A percentile compares a stretch with the other conserved stretches of the same genome.
phyloP scores from a whole-genome alignment of 371 early-diverging fungal genomes.

The Circinella umbellata region DNA sequence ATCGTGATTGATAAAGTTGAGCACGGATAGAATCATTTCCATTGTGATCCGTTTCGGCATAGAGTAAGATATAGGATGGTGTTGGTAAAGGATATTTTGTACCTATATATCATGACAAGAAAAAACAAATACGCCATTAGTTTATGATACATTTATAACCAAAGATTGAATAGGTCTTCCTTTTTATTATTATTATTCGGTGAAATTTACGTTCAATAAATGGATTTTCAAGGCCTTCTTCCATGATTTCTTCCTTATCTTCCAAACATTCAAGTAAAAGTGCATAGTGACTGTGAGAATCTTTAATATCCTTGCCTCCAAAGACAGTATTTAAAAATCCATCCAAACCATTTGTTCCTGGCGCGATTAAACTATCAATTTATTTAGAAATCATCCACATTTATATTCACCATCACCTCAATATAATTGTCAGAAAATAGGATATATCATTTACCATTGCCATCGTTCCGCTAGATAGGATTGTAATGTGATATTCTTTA shows the following conservation, averaged over 20 bases:
- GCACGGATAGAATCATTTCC: slow-evolving; percentile 1
- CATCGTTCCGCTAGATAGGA: neutral
- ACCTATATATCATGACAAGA: neutral
- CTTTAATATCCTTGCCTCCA: neutral
- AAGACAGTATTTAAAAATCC: neutral
- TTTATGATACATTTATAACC: too few species aligned
- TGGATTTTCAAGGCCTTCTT: slow-evolving; percentile 12
- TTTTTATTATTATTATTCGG: neutral
- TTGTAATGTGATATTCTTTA: slow-evolving; percentile 3
- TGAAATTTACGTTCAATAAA: slow-evolving; percentile 1
- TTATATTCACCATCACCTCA: too few species aligned
- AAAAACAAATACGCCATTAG: neutral
- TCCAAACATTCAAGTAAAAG: slow-evolving; percentile 9
- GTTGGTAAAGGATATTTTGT: slow-evolving; percentile 7
- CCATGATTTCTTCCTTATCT: slow-evolving; percentile 11
- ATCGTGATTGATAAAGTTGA: slow-evolving; percentile 5
- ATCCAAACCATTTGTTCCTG: slow-evolving; percentile 1
- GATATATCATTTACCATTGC: slow-evolving; percentile 1
- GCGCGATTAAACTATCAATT: neutral
- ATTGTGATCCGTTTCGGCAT: neutral
- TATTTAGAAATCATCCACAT: too few species aligned
- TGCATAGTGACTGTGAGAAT: neutral
- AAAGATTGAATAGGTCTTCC: too few species aligned
- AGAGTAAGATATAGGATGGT: slow-evolving; percentile 4
- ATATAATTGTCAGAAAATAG: neutral